Base-by-base conservation (phyloP, 495 filamentous ascomycete species). In the Aspergillus haitiensis region DNA sequence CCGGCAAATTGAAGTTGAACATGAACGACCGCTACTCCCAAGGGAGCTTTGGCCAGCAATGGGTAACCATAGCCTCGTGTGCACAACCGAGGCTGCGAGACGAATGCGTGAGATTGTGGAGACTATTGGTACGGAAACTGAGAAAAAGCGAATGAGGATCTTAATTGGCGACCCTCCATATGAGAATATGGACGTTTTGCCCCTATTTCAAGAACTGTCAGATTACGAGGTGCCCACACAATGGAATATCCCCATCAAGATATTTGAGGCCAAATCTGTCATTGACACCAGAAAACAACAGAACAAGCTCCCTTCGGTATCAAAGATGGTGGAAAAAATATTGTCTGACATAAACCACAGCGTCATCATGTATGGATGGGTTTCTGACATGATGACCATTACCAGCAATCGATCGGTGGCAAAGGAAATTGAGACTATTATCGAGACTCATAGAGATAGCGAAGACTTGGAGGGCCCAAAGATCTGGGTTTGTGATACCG, bases 311-410 rank as follows among this genome's bases (percentile, higher is more conserved):
- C 77, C 76, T 27, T 57, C 67, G 6, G 64, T 82, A 34, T 73
- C 73, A 10, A 49, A 70, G 31, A 66, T 73, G 52, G 70, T 84
- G 40, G 70, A 68, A 0, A 59, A 75, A 9, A 72, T 78, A 16
- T 68, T 90, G 50, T 82, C 81, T 5, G 74, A 80, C 39, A 86
- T 90, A 50, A 91, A 90, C 62, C 67, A 75, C 44, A 83, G 83
- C 40, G 87, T 89, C 10, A 89, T 90, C 64, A 72, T 89, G 62
- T 84, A 84, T 63, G 88, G 88, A 8, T 91, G 88, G 88, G 74
- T 73, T 37, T 72, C 73, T 5, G 77, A 77, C 1, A 62, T 80
- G 35, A 87, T 84, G 35, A 91, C 88, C 2, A 76, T 91, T 55
- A 86, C 85, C 11, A 85, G 82, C 50, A 91, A 91, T 65, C 79